Evolutionary conservation across 176 grass and related monocot genomes (phyloP).

Genomic region (Triticum turgidum): DNA sequence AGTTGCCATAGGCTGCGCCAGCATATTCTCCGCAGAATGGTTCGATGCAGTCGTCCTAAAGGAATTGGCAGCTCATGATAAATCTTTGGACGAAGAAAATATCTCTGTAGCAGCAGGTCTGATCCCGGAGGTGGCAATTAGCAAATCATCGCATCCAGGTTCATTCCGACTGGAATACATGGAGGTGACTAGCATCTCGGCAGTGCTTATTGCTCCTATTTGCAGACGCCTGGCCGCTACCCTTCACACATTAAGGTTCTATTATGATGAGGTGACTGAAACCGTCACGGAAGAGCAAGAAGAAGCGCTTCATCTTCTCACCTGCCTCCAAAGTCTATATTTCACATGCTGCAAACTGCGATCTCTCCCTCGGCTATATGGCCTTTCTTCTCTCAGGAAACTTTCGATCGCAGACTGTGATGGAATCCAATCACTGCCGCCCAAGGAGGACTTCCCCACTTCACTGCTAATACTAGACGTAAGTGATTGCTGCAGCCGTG

Average conservation of each 20-base stretch:
- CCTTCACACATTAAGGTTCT: not conserved
- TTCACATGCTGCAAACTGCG: not conserved
- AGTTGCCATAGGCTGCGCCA: accelerated
- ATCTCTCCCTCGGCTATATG: not conserved
- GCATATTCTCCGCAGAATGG: not conserved
- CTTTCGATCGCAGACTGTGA: accelerated
- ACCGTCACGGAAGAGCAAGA: not conserved
- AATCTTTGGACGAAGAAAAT: not conserved
- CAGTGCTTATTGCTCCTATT: not conserved
- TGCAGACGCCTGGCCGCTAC: not conserved
- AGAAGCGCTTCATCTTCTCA: not conserved
- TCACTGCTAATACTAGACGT: too few species aligned
- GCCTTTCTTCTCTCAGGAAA: not conserved
- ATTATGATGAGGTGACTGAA: not conserved
- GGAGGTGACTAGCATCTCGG: accelerated
- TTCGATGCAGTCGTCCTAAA: not conserved
- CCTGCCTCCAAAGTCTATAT: not conserved
- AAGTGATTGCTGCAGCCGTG: not conserved
- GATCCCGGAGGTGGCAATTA: not conserved
- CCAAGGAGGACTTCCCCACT: not conserved
- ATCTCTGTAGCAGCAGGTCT: not conserved
- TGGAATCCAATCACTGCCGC: not conserved
- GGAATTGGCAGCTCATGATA: not conserved
- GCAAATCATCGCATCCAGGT: not conserved
- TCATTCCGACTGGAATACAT: not conserved